A percentile compares a stretch with the other conserved stretches of the same genome.
These are phyloP conservation scores for Fagus sylvatica DNA, from an alignment of 306 rosid genomes.

Conservation along the genomic window DNA sequence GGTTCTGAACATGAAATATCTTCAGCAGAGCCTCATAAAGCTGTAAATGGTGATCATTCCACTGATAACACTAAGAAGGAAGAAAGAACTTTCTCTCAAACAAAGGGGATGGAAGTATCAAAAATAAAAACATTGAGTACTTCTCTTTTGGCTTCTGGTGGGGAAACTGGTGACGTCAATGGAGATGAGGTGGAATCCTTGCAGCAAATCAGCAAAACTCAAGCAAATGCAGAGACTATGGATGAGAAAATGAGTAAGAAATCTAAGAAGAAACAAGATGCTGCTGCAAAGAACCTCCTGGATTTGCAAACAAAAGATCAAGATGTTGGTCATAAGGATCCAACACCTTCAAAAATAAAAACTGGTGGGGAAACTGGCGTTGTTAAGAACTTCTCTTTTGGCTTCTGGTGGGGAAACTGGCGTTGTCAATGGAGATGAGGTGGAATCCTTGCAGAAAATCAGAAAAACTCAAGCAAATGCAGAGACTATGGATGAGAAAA, in stretches of 20 bases:
- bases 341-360: constrained; percentile 11
- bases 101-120: constrained; percentile 27
- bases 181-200: constrained; percentile 29
- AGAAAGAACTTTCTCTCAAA: constrained; percentile 39
- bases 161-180: constrained; percentile 28
- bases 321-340: constrained; percentile 24
- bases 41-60: constrained; percentile 28
- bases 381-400: too few relatives aligned
- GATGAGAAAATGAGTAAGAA: constrained; percentile 41
- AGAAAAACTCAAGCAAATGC: constrained; percentile 33
- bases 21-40: constrained; percentile 32
- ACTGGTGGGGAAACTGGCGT: too few relatives aligned
- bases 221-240: constrained; percentile 35
- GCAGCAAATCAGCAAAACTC: constrained; percentile 36
- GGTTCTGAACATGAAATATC: constrained; percentile 31
- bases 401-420: constrained; percentile 6
- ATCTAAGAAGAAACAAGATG: constrained; percentile 45
- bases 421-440: constrained; percentile 19
- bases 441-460: constrained; percentile 34
- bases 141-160: constrained; percentile 9
- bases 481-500: constrained; percentile 36
- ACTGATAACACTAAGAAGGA: constrained; percentile 31
- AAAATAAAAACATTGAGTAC: constrained; percentile 30
- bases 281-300: constrained; percentile 31
- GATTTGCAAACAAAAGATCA: constrained; percentile 39